Conservation (phyloP, 2,329 filamentous ascomycete genomes). For the Epichloe gansuensis region DNA sequence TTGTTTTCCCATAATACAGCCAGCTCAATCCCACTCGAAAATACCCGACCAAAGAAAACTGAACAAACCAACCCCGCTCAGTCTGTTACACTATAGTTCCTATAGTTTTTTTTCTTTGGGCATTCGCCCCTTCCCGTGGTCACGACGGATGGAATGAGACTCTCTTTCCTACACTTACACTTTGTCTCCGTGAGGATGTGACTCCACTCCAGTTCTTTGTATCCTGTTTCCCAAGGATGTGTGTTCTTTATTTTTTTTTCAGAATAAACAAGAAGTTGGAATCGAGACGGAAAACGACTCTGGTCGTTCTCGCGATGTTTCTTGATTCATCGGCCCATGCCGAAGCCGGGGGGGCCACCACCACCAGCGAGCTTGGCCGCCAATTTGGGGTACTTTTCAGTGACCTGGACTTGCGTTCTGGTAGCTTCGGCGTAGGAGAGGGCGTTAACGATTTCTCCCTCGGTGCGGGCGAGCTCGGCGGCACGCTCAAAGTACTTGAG, state of each 20-base stretch:
- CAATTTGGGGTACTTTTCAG: constrained; percentile 74
- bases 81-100: no score
- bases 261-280: background rate
- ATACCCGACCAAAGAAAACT: no score
- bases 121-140: background rate
- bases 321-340: constrained; percentile 22
- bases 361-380: constrained; percentile 49
- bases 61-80: no score
- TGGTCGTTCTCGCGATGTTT: background rate
- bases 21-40: no score
- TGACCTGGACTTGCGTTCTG: constrained; percentile 84
- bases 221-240: background rate
- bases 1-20: no score
- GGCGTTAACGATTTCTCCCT: constrained; percentile 91
- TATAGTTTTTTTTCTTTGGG: no score
- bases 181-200: background rate
- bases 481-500: constrained; percentile 95
- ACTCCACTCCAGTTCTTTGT: background rate
- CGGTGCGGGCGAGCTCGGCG: constrained; percentile 84
- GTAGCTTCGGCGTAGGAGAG: constrained; percentile 95
- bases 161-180: background rate
- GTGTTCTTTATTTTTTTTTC: background rate
- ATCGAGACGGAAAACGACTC: background rate
- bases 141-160: background rate
- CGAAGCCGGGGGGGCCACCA: constrained; percentile 22